These are phyloP conservation scores for Microsporum ferrugineum DNA, from an alignment of 2,329 filamentous ascomycete species.

Conservation along the genomic window DNA sequence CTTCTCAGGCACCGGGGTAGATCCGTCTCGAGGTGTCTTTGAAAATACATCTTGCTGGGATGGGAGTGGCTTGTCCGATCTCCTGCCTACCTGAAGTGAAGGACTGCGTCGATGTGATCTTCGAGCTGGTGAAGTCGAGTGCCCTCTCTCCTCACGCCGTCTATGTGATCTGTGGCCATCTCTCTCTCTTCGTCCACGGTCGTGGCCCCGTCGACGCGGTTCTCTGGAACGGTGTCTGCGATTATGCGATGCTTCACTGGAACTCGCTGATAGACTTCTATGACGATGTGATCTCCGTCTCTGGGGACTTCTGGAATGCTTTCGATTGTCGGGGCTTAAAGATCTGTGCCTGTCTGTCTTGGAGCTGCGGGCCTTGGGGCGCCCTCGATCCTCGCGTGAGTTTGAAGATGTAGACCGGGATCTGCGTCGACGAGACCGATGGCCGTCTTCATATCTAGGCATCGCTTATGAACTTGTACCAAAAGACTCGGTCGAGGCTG, in stretches of 20 bases:
- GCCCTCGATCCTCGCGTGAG: not conserved
- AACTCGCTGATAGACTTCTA: slow-evolving; percentile 9
- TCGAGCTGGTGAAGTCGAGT: slow-evolving; percentile 1
- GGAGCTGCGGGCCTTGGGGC: not conserved
- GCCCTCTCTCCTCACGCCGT: slow-evolving; percentile 5
- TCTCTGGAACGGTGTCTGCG: slow-evolving; percentile 21
- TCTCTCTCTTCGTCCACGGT: slow-evolving; percentile 18
- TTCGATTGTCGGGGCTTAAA: slow-evolving; percentile 1
- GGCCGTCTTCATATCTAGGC: slow-evolving; percentile 3
- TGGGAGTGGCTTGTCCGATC: slow-evolving; percentile 32
- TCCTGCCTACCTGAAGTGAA: slow-evolving; percentile 21
- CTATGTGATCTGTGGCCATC: slow-evolving; percentile 16
- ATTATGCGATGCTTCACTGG: slow-evolving; percentile 13
- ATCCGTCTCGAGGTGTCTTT: slow-evolving; percentile 20
- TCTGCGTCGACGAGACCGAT: not conserved
- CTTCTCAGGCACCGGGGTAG: slow-evolving; percentile 23
- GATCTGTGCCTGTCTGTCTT: slow-evolving; percentile 7
- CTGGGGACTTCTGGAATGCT: slow-evolving; percentile 10
- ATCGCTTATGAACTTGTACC: not conserved
- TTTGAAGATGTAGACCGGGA: not conserved
- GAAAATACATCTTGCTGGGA: slow-evolving; percentile 37
- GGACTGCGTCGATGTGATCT: slow-evolving; percentile 16
- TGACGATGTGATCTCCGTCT: slow-evolving; percentile 6
- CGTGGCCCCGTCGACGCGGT: slow-evolving; percentile 20
- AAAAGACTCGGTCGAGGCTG: not conserved